Evolutionary conservation across 225 moss, liverwort and hornwort genomes (phyloP).

Genomic region (Neckera pumila): DNA sequence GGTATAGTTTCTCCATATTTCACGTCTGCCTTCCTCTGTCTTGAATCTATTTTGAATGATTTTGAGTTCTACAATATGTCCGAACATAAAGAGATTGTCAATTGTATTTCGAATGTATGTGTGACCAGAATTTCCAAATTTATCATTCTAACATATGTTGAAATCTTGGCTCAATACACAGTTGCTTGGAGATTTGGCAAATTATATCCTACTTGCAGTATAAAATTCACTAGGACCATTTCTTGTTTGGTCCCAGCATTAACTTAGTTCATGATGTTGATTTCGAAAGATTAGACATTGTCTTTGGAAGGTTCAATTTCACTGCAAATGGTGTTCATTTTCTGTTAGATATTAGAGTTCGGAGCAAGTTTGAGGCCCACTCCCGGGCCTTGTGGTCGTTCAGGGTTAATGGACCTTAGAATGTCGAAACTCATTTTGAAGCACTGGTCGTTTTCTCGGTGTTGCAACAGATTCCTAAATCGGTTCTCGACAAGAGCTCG

Average conservation of each 20-base stretch:
- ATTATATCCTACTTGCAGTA: not conserved
- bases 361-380: not conserved
- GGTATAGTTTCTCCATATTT: constrained; percentile 8
- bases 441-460: not conserved
- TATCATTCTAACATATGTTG: not conserved
- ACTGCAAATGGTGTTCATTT: not conserved
- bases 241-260: not conserved
- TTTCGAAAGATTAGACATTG: not conserved
- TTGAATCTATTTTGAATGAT: not conserved
- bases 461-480: constrained; percentile 29
- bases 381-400: not conserved
- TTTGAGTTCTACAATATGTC: not conserved
- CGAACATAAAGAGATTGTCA: not conserved
- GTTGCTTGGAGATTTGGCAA: not conserved
- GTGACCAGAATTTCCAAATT: not conserved
- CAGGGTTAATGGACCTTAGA: not conserved
- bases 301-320: not conserved
- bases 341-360: not conserved
- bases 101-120: not conserved
- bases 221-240: not conserved
- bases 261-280: too few relatives aligned
- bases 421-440: not conserved
- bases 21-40: not conserved
- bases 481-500: constrained; percentile 29
- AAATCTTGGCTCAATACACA: not conserved